Percentiles rank a stretch among this genome's conserved stretches.
These are phyloP conservation scores for Microthyrium microscopicum DNA, from an alignment of 2,329 filamentous ascomycete genomes.

Conservation along the genomic window DNA sequence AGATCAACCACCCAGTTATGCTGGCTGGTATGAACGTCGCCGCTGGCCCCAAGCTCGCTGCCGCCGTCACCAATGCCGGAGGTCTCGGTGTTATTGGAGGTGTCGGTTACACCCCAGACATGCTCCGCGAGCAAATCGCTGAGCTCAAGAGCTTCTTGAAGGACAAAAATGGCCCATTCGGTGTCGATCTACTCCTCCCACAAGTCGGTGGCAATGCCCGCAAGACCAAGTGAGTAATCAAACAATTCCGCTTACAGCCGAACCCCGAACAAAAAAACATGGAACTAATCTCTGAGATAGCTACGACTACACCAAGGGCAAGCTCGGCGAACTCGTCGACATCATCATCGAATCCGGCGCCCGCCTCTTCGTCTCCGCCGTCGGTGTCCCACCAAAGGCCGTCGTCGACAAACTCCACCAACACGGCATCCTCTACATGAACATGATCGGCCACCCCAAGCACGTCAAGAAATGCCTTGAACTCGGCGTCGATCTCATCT, in stretches of 20 bases:
- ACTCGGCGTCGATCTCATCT: slow-evolving; percentile 82
- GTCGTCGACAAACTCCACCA: slow-evolving; percentile 85
- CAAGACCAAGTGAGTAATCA: slow-evolving; percentile 75
- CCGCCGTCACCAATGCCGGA: slow-evolving; percentile 91
- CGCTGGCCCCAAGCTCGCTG: slow-evolving; percentile 87
- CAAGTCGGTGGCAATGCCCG: slow-evolving; percentile 88
- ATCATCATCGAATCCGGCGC: slow-evolving; percentile 87
- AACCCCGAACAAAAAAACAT: background rate
- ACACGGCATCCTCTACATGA: slow-evolving; percentile 88
- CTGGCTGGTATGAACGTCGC: slow-evolving; percentile 99
- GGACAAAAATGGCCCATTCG: slow-evolving; percentile 90
- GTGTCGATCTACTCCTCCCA: slow-evolving; percentile 81
- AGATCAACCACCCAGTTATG: slow-evolving; percentile 92
- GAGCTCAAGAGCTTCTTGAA: slow-evolving; percentile 79
- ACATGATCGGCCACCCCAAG: slow-evolving; percentile 99
- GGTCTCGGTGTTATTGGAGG: slow-evolving; percentile 94
- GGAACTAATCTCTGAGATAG: slow-evolving; percentile 27
- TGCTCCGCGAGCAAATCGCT: slow-evolving; percentile 86
- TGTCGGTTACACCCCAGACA: slow-evolving; percentile 89
- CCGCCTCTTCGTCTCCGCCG: slow-evolving; percentile 89
- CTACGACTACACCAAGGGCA: slow-evolving; percentile 99
- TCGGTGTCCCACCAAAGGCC: slow-evolving; percentile 77
- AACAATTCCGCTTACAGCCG: too few relatives aligned
- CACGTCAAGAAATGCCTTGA: slow-evolving; percentile 94
- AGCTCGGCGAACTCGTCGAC: slow-evolving; percentile 76